Evolutionary conservation across 768 basidiomycete species (phyloP).

Genomic region (Agrocybe praecox): DNA sequence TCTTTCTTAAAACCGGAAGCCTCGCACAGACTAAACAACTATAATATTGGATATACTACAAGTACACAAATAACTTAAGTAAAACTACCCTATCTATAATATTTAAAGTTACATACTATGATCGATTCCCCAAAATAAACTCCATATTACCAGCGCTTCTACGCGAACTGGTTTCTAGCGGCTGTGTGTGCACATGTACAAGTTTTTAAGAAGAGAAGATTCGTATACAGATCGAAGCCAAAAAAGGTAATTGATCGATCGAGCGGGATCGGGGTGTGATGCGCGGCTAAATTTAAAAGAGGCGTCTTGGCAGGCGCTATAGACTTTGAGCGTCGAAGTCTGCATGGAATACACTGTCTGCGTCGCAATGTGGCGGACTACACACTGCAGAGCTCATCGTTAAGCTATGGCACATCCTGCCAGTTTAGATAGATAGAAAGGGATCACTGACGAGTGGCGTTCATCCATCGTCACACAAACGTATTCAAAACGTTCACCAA

Average conservation of each 20-base stretch:
- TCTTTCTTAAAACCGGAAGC: background rate
- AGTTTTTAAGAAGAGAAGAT: conserved; percentile 13
- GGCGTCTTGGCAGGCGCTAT: conserved; percentile 9
- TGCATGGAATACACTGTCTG: too few relatives aligned
- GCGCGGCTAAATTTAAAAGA: conserved; percentile 17
- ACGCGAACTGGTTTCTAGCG: background rate
- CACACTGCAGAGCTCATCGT: background rate
- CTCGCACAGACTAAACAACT: conserved; percentile 10
- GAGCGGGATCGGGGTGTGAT: conserved; percentile 12
- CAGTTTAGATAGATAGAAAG: background rate
- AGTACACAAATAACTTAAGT: background rate
- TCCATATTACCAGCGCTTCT: background rate
- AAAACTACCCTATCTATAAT: background rate
- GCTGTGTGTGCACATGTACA: background rate
- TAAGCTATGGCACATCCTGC: conserved; percentile 4
- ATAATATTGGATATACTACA: background rate
- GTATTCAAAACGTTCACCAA: too few relatives aligned
- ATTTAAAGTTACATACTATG: background rate
- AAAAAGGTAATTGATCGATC: conserved; percentile 23
- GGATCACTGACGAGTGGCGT: background rate
- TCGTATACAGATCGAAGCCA: conserved; percentile 22
- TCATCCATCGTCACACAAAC: background rate
- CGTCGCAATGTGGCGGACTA: background rate
- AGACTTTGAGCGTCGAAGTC: too few relatives aligned
- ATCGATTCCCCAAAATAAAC: background rate